Evolutionary conservation across 2,329 filamentous ascomycete genomes (phyloP).

Genomic region (Dendryphion nanum): DNA sequence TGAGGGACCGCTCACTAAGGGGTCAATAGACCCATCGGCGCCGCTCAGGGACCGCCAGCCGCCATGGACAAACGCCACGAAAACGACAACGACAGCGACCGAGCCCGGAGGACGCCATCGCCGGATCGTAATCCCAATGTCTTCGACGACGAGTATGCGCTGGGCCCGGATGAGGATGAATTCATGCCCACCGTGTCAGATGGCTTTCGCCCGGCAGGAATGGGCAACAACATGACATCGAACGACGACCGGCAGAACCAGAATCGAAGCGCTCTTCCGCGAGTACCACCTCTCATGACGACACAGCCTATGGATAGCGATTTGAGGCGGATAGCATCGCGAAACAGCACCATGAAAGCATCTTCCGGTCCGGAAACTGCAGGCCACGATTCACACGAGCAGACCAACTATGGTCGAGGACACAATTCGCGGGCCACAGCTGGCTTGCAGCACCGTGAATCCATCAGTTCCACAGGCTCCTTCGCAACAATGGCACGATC

Average conservation of each 20-base stretch:
- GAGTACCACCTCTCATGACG: conserved; percentile 18
- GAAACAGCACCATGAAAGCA: conserved; percentile 38
- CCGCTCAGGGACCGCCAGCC: conserved; percentile 26
- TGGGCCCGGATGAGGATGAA: conserved; percentile 41
- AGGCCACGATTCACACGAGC: conserved; percentile 19
- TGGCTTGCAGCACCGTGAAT: conserved; percentile 30
- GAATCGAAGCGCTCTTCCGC: conserved; percentile 20
- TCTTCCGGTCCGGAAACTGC: conserved; percentile 19
- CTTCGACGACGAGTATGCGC: conserved; percentile 50
- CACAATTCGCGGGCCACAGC: conserved; percentile 29
- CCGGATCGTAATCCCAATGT: conserved; percentile 41
- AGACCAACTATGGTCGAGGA: conserved; percentile 18
- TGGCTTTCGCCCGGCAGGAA: conserved; percentile 44
- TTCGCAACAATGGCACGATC: conserved; percentile 42
- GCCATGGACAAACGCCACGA: conserved; percentile 40
- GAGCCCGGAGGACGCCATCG: conserved; percentile 24
- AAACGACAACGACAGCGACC: conserved; percentile 22
- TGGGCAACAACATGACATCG: conserved; percentile 13
- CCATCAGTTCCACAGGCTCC: conserved; percentile 42
- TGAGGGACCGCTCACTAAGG: conserved; percentile 21
- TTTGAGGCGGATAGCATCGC: conserved; percentile 32
- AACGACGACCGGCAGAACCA: conserved; percentile 21
- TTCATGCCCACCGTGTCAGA: conserved; percentile 45
- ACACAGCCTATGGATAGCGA: conserved; percentile 21
- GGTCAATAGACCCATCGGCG: conserved; percentile 24